These are phyloP conservation scores for Amauroascus niger DNA, from an alignment of 2,329 filamentous ascomycete species.

Conservation along the genomic window DNA sequence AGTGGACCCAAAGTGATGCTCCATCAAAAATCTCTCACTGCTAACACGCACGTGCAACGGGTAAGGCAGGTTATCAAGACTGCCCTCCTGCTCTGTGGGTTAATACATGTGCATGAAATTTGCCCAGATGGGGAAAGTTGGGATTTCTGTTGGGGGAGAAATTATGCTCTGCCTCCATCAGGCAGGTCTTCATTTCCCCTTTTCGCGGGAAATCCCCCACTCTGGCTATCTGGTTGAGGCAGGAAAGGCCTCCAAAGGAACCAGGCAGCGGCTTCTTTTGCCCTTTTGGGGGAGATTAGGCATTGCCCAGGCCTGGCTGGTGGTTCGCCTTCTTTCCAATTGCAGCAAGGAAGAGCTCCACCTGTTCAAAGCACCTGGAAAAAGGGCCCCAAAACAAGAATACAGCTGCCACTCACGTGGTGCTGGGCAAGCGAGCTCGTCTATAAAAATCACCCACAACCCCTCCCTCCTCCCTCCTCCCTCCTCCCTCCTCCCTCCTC, in stretches of 20 bases:
- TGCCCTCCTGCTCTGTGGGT: not conserved
- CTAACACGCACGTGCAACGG: too few relatives aligned
- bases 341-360: not conserved
- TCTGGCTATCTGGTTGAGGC: not conserved
- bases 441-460: too few relatives aligned
- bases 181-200: not conserved
- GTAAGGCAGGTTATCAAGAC: too few relatives aligned
- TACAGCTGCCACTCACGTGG: not conserved
- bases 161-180: not conserved
- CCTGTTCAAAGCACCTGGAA: too few relatives aligned
- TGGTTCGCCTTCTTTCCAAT: not conserved
- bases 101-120: not conserved
- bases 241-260: too few relatives aligned
- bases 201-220: not conserved
- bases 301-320: too few relatives aligned
- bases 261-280: not conserved
- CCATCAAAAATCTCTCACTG: too few relatives aligned
- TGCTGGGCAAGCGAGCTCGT: too few relatives aligned
- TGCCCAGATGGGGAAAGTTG: not conserved
- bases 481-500: too few relatives aligned
- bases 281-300: not conserved
- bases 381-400: too few relatives aligned
- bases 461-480: too few relatives aligned
- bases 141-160: not conserved
- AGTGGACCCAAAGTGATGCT: too few relatives aligned